Conservation (phyloP, 2,329 filamentous ascomycete genomes). For the Arthrobotrys musiformis region DNA sequence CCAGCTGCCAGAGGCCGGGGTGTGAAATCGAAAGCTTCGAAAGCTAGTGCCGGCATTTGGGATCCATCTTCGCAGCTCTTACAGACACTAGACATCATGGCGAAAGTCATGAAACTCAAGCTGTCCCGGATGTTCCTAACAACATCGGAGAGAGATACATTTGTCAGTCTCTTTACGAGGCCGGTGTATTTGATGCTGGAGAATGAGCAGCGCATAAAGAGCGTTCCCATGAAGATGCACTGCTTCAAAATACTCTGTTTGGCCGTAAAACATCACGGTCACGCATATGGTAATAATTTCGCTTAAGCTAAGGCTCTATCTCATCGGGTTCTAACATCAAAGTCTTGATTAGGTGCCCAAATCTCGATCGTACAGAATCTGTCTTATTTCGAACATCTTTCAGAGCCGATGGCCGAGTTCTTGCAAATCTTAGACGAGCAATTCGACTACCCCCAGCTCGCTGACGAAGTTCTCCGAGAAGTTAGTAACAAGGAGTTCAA, state of each 20-base stretch:
- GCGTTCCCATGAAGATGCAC: constrained; percentile 89
- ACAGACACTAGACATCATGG: constrained; percentile 89
- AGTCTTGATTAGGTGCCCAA: constrained; percentile 76
- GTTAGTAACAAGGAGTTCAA: constrained; percentile 98
- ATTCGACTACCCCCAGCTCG: constrained; percentile 95
- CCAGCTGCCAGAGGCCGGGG: constrained; percentile 72
- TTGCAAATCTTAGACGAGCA: constrained; percentile 94
- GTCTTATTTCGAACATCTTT: constrained; percentile 98
- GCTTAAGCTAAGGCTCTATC: background rate
- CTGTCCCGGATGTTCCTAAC: constrained; percentile 92
- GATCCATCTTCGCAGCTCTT: constrained; percentile 90
- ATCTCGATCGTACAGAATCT: constrained; percentile 97
- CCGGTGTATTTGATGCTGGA: constrained; percentile 94
- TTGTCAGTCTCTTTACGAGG: constrained; percentile 88
- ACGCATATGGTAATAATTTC: constrained; percentile 81
- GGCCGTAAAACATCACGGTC: constrained; percentile 95
- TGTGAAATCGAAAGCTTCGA: constrained; percentile 77
- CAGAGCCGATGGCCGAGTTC: constrained; percentile 98
- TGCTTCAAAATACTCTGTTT: constrained; percentile 97
- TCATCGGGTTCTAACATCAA: background rate
- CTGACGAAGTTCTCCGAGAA: constrained; percentile 90
- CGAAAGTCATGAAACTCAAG: constrained; percentile 81
- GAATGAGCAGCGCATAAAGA: constrained; percentile 91
- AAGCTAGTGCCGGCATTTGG: constrained; percentile 80
- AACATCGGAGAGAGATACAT: constrained; percentile 94